Base-by-base conservation (phyloP, 2,329 filamentous ascomycete species). In the Trichoderma sp. region DNA sequence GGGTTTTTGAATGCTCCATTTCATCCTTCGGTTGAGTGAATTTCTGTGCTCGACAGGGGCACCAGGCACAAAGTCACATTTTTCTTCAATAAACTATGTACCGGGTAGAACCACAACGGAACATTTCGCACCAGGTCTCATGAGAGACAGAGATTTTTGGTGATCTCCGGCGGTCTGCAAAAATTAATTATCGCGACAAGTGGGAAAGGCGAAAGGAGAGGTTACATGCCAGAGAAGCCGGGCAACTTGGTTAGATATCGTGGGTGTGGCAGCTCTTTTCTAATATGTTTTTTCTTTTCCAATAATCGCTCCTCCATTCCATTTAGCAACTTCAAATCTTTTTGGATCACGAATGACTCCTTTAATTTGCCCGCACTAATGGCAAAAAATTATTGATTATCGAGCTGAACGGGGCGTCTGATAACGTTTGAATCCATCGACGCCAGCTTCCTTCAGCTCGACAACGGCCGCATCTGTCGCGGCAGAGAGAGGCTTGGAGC, bases 391-490 rank as follows among this genome's bases (percentile, higher is more conserved):
- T 35, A 11, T 29, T 47, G 62, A 31, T 16, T 35, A 21, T 13
- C 35, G 62, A 57, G 62, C 62, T 65, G 52, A 65, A 33, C 52
- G 49, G 61, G 49, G 14, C 58, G 37, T 21, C 19, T 49, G 52
- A 64, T 40, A 56, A 56, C n/a, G 49, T 40, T 31, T 27, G 35
- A 40, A 35, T 43, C 49, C 33, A 55, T 56, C 52, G 33, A 40
- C 60, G 60, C 61, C 61, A 29, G 37, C 33, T 24, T 35, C 35
- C 31, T 33, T 55, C 53, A 65, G 52, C 62, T 47, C 43, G 10
- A 6, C 19, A n/a, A 65, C 62, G 52, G 62, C 62, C 62, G 62
- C 62, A 49, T 57, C 49, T 29, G 52, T 65, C 62, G 62, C 53
- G 16, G n/a, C 21, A 27, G 52, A 24, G 53, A 49, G 53, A 49